Base-by-base conservation (phyloP, 805 yeast genomes). In the Sugiyamaella mastotermitis region DNA sequence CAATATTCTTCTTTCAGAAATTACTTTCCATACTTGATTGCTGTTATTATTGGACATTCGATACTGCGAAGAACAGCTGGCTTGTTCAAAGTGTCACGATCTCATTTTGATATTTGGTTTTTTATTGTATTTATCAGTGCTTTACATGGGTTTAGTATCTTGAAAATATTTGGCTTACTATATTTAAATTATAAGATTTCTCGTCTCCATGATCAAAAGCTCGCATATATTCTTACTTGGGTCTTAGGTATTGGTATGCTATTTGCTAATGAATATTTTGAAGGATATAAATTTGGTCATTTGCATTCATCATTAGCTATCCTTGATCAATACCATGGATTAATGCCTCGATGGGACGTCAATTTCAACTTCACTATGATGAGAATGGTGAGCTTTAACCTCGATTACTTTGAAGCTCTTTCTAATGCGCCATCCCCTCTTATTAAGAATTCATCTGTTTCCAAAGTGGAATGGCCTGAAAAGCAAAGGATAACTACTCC, bases 331-430 rank as follows among this genome's bases (percentile, higher is more conserved):
- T 80, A 73, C 49, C 71, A 72, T 33, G 97, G 97, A 1, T 71
- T 88, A 10, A 79, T 92, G 44, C 69, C 77, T 13, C 71, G 97
- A 51, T 92, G 99, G 99, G 97, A 92, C 56, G 97, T 92, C 3
- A 85, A 83, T 51, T 92, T 78, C 69, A 92, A 92, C 61, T 87
- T 94, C 61, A 81, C 95, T 1, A 64, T 90, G 43, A 68, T 92
- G 38, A 72, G 97, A 52, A 76, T 87, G 71, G 62, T 92, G 32
- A 84, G 95, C 42, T 92, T 71, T 59, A 83, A 84, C 47, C 56
- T 84, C 45, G 99, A 92, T 61, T 86, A 72, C 51, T 33, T 59
- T 20, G 45, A 48, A 19, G 53, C 56, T 10, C 24, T 18, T 14
- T 34, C 37, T 17, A 33, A 23, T 20, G 27, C 38, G 23, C 26